A percentile compares a stretch with the other conserved stretches of the same genome.
phyloP scores from a whole-genome alignment of 805 yeast genomes.

The Starmerella floris region DNA sequence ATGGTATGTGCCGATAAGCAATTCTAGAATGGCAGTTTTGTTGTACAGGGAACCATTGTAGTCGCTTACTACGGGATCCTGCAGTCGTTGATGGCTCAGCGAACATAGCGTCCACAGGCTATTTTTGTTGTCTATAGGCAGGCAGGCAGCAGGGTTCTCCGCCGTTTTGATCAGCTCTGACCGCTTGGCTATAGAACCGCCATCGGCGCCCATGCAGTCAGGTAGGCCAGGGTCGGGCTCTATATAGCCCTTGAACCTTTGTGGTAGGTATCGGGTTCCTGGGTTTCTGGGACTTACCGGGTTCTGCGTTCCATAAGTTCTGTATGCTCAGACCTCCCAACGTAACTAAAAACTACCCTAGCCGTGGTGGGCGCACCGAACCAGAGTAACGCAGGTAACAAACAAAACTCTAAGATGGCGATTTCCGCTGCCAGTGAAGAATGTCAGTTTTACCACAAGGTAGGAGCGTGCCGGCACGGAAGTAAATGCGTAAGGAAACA shows the following conservation, averaged over 20 bases:
- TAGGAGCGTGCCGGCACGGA: constrained; percentile 92
- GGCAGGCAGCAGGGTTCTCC: not conserved
- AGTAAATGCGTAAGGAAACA: constrained; percentile 62
- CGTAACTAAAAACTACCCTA: too few species aligned
- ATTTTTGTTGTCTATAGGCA: not conserved
- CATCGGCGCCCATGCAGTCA: constrained; percentile 34
- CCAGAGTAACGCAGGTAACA: too few species aligned
- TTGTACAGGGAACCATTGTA: constrained; percentile 51
- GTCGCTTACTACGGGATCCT: constrained; percentile 46
- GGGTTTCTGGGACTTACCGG: too few species aligned
- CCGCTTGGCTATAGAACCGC: constrained; percentile 56
- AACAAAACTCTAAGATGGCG: too few species aligned
- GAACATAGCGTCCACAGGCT: constrained; percentile 37
- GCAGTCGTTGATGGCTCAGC: constrained; percentile 33
- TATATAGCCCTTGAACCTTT: too few species aligned
- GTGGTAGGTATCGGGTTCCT: too few species aligned
- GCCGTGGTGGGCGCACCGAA: too few species aligned
- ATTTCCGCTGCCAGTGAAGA: constrained; percentile 4
- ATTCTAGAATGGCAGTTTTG: constrained; percentile 49
- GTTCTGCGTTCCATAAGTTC: too few species aligned
- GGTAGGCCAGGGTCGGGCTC: not conserved
- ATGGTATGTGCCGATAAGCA: constrained; percentile 32
- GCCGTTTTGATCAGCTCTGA: constrained; percentile 32
- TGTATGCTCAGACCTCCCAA: too few species aligned
- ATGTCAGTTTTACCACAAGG: constrained; percentile 48